Base-by-base conservation (phyloP, 2,329 filamentous ascomycete genomes). In the Botrytis aclada region DNA sequence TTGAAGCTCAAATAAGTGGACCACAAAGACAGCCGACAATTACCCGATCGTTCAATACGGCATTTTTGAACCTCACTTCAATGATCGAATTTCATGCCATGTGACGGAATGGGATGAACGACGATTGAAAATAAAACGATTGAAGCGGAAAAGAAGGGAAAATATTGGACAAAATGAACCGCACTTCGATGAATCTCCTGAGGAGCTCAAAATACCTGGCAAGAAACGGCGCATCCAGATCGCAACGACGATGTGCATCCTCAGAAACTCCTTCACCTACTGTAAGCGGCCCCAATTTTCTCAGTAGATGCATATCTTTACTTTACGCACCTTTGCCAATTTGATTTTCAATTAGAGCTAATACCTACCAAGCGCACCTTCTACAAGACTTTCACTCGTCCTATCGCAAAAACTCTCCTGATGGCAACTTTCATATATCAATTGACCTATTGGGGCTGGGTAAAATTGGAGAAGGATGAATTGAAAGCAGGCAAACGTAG, bases 371-470 rank as follows among this genome's bases (percentile, higher is more conserved):
- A 92, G 88, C 83, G 88, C 67, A 84, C 86, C 64, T 95, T 95
- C 83, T 95, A 94, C 85, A 90, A 89, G 80, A 89, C 88, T 22
- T 94, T 94, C 80, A 89, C 90, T 56, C 86, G 91, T 2, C 92
- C 93, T 4, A 85, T 95, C 63, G 86, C 88, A 70, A 95, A 94
- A 83, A 89, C 90, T 71, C 88, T 93, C 76, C 85, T 95, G 54
- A 86, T 92, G 79, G 92, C 93, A 71, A 87, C 94, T 72, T 90
- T 93, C 79, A 92, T 90, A 2, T 96, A 95, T 81, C 93, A 96
- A 82, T 78, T 92, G n/a, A 82, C 87, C 22, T 95, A 95, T 83
- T 93, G 88, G 84, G 84, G 83, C 22, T 96, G 93, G 93, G 81
- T 88, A 54, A 93, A 91, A 82, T 85, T 95, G 69, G 93, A 95